Evolutionary conservation across 148 eudicot species (phyloP).

Genomic region (Rhododendron ferrugineum): DNA sequence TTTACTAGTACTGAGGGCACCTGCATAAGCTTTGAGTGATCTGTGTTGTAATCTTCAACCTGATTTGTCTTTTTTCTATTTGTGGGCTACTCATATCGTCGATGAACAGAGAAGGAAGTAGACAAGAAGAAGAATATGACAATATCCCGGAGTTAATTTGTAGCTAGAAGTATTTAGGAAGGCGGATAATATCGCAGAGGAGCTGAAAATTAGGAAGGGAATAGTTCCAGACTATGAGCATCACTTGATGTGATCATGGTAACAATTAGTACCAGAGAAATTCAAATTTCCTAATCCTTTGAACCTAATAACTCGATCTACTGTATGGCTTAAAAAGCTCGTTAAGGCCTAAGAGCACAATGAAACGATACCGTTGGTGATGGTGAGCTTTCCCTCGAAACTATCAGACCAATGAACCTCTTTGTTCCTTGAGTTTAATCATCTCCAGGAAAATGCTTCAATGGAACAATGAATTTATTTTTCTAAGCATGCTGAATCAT

Average conservation of each 20-base stretch:
- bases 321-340: not conserved
- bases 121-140: not conserved
- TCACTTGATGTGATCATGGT: not conserved
- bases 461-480: not conserved
- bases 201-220: not conserved
- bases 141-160: not conserved
- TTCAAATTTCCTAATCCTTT: not conserved
- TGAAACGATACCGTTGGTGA: not conserved
- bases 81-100: not conserved
- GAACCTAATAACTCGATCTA: not conserved
- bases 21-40: not conserved
- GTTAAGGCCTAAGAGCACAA: not conserved
- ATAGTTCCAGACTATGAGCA: not conserved
- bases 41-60: not conserved
- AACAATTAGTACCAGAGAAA: not conserved
- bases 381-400: not conserved
- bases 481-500: not conserved
- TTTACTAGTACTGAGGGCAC: too few species aligned
- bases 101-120: not conserved
- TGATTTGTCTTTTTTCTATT: not conserved
- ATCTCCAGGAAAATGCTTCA: not conserved
- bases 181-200: not conserved
- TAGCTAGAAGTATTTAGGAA: not conserved
- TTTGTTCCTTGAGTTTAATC: not conserved
- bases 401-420: not conserved